These are phyloP conservation scores for Astrocystis sublimbata DNA, from an alignment of 495 filamentous ascomycete genomes.

Conservation along the genomic window DNA sequence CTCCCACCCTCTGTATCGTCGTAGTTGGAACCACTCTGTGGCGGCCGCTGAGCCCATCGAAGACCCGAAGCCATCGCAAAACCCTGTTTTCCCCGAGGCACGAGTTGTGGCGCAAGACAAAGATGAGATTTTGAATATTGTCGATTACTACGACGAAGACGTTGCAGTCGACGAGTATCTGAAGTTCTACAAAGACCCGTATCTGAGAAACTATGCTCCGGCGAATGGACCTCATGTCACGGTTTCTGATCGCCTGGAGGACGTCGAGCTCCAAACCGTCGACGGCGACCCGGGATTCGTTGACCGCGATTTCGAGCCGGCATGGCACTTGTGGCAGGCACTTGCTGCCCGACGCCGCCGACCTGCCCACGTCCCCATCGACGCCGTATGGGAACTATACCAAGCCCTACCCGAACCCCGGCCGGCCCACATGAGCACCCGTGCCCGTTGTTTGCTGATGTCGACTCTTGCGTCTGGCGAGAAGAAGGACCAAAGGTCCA, in stretches of 20 bases:
- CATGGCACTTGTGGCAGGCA: conserved; percentile 37
- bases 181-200: conserved; percentile 45
- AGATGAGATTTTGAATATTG: conserved; percentile 48
- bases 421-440: conserved; percentile 60
- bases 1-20: conserved; percentile 3
- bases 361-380: conserved; percentile 36
- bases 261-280: conserved; percentile 46
- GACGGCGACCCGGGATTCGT: conserved; percentile 26
- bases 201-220: conserved; percentile 48
- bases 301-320: conserved; percentile 24
- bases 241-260: conserved; percentile 46
- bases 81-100: background rate
- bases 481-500: conserved; percentile 55
- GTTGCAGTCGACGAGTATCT: conserved; percentile 49
- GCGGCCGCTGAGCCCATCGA: background rate
- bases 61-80: background rate
- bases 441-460: conserved; percentile 64
- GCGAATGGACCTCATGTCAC: conserved; percentile 43
- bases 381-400: conserved; percentile 45
- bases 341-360: conserved; percentile 34
- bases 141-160: conserved; percentile 50
- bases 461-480: conserved; percentile 65
- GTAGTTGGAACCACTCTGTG: conserved; percentile 27
- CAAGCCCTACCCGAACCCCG: conserved; percentile 57
- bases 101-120: conserved; percentile 18